A percentile compares a stretch with the other conserved stretches of the same genome.
These are phyloP conservation scores for Rhamnella rubrinervis DNA, from an alignment of 331 rosid genomes.

Conservation along the genomic window DNA sequence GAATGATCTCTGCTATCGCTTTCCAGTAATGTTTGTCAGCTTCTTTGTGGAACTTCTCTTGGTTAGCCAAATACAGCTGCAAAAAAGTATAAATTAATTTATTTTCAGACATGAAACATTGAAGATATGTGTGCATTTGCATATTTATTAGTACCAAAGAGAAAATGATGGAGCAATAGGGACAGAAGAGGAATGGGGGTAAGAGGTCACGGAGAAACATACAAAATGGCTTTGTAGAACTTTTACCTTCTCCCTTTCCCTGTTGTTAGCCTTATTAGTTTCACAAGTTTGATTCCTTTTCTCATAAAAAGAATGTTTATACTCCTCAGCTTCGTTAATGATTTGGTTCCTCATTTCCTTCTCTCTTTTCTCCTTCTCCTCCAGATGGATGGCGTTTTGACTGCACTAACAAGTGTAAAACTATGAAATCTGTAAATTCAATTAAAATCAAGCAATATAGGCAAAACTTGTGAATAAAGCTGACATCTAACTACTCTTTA, in stretches of 20 bases:
- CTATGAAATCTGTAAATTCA: constrained; percentile 8
- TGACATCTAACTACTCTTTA: neutral
- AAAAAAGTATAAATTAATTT: constrained; percentile 13
- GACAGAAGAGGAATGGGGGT: too few relatives aligned
- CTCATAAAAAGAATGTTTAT: constrained; percentile 65
- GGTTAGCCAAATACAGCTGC: constrained; percentile 66
- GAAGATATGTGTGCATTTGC: neutral
- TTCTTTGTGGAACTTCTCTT: constrained; percentile 97
- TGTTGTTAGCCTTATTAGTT: constrained; percentile 58
- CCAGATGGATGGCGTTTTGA: constrained; percentile 67
- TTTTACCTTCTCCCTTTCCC: constrained; percentile 87
- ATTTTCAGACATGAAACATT: constrained; percentile 17
- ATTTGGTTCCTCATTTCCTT: constrained; percentile 82
- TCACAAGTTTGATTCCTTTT: constrained; percentile 73
- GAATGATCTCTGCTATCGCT: constrained; percentile 81
- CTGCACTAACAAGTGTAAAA: constrained; percentile 37
- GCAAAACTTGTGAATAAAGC: constrained; percentile 1
- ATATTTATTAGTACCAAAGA: too few relatives aligned
- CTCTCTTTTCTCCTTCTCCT: constrained; percentile 80
- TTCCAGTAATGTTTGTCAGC: constrained; percentile 80
- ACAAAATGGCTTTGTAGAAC: neutral
- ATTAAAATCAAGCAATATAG: neutral
- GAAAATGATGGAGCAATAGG: too few relatives aligned
- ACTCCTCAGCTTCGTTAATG: constrained; percentile 86
- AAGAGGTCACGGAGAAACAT: neutral